A percentile compares a stretch with the other conserved stretches of the same genome.
These are phyloP conservation scores for Fusarium torreyae DNA, from an alignment of 2,329 filamentous ascomycete species.

Conservation along the genomic window DNA sequence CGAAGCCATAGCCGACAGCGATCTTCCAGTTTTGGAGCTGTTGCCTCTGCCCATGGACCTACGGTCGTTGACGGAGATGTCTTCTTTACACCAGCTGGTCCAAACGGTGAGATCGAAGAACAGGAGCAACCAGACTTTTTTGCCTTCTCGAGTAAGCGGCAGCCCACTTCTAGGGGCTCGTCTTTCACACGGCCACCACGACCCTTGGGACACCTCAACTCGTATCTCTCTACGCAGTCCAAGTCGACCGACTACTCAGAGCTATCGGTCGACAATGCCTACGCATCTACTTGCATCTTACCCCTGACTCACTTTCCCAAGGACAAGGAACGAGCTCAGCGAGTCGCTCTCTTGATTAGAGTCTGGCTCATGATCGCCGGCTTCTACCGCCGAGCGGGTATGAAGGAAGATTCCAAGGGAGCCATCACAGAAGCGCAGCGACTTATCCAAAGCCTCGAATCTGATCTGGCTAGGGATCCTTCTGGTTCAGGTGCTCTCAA, in stretches of 20 bases:
- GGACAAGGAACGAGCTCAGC: conserved; percentile 66
- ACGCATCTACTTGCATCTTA: conserved; percentile 63
- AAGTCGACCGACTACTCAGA: conserved; percentile 60
- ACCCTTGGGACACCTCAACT: conserved; percentile 62
- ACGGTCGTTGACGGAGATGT: conserved; percentile 66
- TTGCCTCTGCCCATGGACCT: conserved; percentile 53
- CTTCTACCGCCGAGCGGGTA: conserved; percentile 85
- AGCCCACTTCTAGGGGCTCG: conserved; percentile 56
- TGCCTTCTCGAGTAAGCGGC: conserved; percentile 59
- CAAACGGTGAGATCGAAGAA: conserved; percentile 57
- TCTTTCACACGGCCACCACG: conserved; percentile 61
- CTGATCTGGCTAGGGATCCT: conserved; percentile 73
- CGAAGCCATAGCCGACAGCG: conserved; percentile 65
- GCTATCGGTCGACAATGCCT: conserved; percentile 57
- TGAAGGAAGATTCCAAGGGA: conserved; percentile 84
- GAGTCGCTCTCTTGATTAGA: conserved; percentile 73
- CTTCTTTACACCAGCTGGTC: conserved; percentile 62
- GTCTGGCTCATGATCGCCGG: conserved; percentile 93
- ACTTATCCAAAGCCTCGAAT: conserved; percentile 79
- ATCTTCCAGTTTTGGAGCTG: conserved; percentile 60
- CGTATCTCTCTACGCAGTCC: conserved; percentile 60
- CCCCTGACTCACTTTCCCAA: conserved; percentile 70
- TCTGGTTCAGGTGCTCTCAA: conserved; percentile 75
- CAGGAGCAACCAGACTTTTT: conserved; percentile 62
- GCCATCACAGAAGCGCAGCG: conserved; percentile 87